Conservation (phyloP, 208 protist species). For the Balamuthia mandrillaris region DNA sequence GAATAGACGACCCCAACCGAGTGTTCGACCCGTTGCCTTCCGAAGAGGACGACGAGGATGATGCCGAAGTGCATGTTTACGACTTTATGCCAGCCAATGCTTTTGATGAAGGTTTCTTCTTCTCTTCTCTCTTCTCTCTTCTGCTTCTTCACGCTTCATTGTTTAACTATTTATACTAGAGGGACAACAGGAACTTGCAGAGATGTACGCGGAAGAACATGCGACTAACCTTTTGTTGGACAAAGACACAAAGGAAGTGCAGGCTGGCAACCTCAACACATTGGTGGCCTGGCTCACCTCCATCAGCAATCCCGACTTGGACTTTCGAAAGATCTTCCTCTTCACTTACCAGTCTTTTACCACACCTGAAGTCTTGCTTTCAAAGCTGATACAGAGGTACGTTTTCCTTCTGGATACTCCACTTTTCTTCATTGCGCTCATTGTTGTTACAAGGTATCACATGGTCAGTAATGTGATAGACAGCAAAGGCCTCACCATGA, state of each 20-base stretch:
- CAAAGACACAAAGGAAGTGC: neutral
- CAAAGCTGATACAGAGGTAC: slow-evolving; percentile 59
- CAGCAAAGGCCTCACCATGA: neutral
- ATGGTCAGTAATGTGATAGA: too few species aligned
- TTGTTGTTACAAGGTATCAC: too few species aligned
- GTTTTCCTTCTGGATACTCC: neutral
- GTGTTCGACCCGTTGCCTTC: neutral
- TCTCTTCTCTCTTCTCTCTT: neutral
- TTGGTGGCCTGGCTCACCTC: neutral
- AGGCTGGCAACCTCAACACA: neutral
- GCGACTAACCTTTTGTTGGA: neutral
- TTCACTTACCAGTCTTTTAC: slow-evolving; percentile 66
- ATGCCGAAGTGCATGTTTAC: neutral
- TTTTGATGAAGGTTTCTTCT: neutral
- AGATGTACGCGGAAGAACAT: neutral
- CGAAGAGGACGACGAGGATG: neutral
- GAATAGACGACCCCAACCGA: neutral
- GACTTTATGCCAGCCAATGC: neutral
- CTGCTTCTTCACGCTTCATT: too few species aligned
- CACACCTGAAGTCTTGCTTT: slow-evolving; percentile 51
- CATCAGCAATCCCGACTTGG: neutral
- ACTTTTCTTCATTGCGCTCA: neutral
- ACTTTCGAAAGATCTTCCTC: slow-evolving; percentile 58
- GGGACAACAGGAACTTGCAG: neutral
- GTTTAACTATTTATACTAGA: too few species aligned